These are phyloP conservation scores for Metschnikowia orientalis DNA, from an alignment of 805 yeast species.

Conservation along the genomic window DNA sequence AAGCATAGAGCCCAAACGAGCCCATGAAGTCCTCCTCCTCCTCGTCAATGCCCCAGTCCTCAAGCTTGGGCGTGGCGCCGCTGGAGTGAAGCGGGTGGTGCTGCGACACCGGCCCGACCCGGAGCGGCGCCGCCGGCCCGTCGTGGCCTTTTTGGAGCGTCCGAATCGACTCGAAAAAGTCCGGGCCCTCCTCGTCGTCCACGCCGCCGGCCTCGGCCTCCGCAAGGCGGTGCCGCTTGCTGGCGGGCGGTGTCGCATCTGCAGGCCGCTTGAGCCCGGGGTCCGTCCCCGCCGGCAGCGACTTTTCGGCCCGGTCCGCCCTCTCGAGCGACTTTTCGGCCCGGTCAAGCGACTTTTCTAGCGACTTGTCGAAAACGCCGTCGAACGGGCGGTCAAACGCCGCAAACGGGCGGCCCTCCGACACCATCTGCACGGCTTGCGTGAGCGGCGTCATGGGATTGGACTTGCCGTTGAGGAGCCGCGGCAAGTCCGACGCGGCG, in stretches of 20 bases:
- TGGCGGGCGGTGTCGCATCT: slow-evolving; percentile 7
- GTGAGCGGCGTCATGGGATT: slow-evolving; percentile 34
- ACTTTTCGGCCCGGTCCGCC: neutral
- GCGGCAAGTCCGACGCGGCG: slow-evolving; percentile 42
- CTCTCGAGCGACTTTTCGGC: neutral
- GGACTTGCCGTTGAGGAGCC: slow-evolving; percentile 36
- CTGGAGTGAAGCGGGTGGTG: slow-evolving; percentile 44
- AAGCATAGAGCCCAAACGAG: slow-evolving; percentile 36
- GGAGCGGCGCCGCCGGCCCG: slow-evolving; percentile 2
- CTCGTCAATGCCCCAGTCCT: slow-evolving; percentile 22
- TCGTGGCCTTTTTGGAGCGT: slow-evolving; percentile 27
- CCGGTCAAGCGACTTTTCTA: no score
- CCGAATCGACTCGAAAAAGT: slow-evolving; percentile 69
- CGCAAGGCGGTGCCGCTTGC: slow-evolving; percentile 8
- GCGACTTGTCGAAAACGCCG: no score
- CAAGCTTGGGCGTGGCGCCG: slow-evolving; percentile 18
- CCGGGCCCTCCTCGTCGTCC: slow-evolving; percentile 56
- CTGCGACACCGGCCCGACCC: slow-evolving; percentile 43
- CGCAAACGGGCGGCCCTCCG: no score
- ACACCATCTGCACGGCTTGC: slow-evolving; percentile 40
- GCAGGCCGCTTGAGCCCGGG: slow-evolving; percentile 8
- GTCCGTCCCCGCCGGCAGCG: slow-evolving; percentile 25
- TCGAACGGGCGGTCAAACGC: no score
- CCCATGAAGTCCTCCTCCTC: slow-evolving; percentile 33
- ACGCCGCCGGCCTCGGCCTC: slow-evolving; percentile 1